Evolutionary conservation across 108 stramenopile genomes (phyloP).

Genomic region (Cyclotella cryptica): DNA sequence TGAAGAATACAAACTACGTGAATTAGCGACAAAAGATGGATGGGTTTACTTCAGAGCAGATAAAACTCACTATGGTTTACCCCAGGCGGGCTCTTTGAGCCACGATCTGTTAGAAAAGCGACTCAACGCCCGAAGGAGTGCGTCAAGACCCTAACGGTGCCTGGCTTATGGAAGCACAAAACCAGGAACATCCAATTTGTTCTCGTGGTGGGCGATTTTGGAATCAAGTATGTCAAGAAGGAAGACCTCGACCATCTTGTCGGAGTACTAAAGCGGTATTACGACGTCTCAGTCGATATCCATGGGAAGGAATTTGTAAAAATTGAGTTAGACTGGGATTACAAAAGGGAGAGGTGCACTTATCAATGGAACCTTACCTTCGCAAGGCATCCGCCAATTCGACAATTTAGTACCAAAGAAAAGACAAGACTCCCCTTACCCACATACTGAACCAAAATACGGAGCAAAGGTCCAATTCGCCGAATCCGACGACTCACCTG

Average conservation of each 20-base stretch:
- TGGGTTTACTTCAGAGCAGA: constrained; percentile 14
- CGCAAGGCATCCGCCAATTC: constrained; percentile 48
- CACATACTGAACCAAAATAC: constrained; percentile 39
- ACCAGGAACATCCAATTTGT: constrained; percentile 32
- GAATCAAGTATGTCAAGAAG: constrained; percentile 15
- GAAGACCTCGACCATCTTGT: constrained; percentile 48
- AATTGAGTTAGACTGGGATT: constrained; percentile 55
- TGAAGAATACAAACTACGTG: constrained; percentile 35
- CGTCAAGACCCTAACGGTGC: constrained; percentile 17
- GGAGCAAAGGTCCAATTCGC: constrained; percentile 51
- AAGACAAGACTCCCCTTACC: constrained; percentile 53
- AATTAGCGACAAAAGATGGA: constrained; percentile 3
- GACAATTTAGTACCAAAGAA: constrained; percentile 36
- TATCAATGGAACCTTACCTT: constrained; percentile 63
- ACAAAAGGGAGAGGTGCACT: constrained; percentile 41
- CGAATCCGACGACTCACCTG: constrained; percentile 22
- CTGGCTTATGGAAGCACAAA: constrained; percentile 54
- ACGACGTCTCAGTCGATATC: constrained; percentile 8
- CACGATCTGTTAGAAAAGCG: constrained; percentile 29
- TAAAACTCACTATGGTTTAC: constrained; percentile 1
- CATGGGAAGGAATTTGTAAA: constrained; percentile 45
- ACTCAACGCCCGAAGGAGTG: constrained; percentile 38
- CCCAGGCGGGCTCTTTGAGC: constrained; percentile 42
- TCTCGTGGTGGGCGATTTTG: constrained; percentile 65
- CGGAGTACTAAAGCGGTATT: constrained; percentile 31